Base-by-base conservation (phyloP, 2,329 filamentous ascomycete genomes). In the Fusarium albosuccineum region DNA sequence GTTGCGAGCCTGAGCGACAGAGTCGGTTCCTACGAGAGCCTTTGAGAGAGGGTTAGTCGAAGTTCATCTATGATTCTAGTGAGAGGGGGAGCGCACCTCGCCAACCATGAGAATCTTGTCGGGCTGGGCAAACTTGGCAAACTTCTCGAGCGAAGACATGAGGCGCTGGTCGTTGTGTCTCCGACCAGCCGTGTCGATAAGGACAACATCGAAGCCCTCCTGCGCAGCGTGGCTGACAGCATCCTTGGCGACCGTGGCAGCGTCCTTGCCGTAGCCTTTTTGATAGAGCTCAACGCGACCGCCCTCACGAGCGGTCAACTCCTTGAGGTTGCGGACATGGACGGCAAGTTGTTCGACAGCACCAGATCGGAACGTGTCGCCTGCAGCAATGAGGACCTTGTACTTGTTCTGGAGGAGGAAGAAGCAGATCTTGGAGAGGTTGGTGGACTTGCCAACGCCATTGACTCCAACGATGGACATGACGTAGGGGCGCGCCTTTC, bases 391-490 rank as follows among this genome's bases (percentile, higher is more conserved):
- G 59, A 99, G 87, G 14, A 99, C 94, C 75, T 92, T 92, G 83
- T 97, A 97, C 77, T 97, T 94, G 83, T 99, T 99, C 80, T 99
- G 95, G 33, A 99, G 85, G 37, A 99, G 85, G 82, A 99, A 99
- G 82, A 96, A 99, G 79, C 94, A 97, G 70, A 99, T 97, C 80
- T 99, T 99, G 79, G 93, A 95, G 37, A 99, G 85, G 77, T 97
- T 98, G 53, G 96, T 99, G 14, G 94, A 97, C 82, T 99, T 99
- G 75, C 96, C 96, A 37, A 99, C 96, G 55, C 96, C 96, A 78
- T 99, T 99, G 76, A 99, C 96, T 65, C 96, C 96, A 42, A 99
- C 96, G 64, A 99, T 97, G 59, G 94, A 97, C 77, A 99, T 97
- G 74, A 98, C 95, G 77, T 98, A 99, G 42, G 96, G 96, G 5